Percentiles rank a stretch among this genome's conserved stretches.
These are phyloP conservation scores for Phytophthora sp. DNA, from an alignment of 352 stramenopile species.

Conservation along the genomic window DNA sequence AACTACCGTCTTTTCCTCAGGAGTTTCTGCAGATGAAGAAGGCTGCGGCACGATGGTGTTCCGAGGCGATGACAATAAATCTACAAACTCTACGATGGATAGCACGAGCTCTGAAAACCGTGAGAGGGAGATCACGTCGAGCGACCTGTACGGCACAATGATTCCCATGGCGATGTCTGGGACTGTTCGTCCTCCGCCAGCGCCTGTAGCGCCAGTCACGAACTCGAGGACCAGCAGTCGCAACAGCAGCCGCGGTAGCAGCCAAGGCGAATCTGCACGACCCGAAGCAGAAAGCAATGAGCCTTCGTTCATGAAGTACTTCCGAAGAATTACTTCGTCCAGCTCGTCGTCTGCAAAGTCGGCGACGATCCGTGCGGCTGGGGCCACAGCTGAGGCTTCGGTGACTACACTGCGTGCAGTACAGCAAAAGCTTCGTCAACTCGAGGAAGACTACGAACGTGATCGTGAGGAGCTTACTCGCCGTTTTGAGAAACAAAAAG, in stretches of 20 bases:
- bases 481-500: constrained; percentile 54
- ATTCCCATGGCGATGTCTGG: constrained; percentile 26
- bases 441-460: constrained; percentile 58
- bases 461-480: constrained; percentile 45
- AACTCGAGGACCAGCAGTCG: constrained; percentile 31
- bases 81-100: constrained; percentile 13
- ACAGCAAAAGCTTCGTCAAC: constrained; percentile 54
- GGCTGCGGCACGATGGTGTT: constrained; percentile 66
- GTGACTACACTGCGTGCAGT: constrained; percentile 28
- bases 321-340: constrained; percentile 47
- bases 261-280: constrained; percentile 14
- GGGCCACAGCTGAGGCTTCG: constrained; percentile 20
- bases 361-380: constrained; percentile 30
- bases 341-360: constrained; percentile 22
- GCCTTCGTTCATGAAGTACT: constrained; percentile 89
- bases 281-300: constrained; percentile 35
- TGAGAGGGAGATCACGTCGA: constrained; percentile 50
- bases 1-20: constrained; percentile 32
- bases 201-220: constrained; percentile 13
- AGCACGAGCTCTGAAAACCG: constrained; percentile 12
- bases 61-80: constrained; percentile 27
- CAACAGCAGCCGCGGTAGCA: constrained; percentile 11
- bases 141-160: constrained; percentile 70
- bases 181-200: constrained; percentile 25
- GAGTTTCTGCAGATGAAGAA: constrained; percentile 1